These are phyloP conservation scores for Coriaria nepalensis DNA, from an alignment of 306 rosid species.

Conservation along the genomic window DNA sequence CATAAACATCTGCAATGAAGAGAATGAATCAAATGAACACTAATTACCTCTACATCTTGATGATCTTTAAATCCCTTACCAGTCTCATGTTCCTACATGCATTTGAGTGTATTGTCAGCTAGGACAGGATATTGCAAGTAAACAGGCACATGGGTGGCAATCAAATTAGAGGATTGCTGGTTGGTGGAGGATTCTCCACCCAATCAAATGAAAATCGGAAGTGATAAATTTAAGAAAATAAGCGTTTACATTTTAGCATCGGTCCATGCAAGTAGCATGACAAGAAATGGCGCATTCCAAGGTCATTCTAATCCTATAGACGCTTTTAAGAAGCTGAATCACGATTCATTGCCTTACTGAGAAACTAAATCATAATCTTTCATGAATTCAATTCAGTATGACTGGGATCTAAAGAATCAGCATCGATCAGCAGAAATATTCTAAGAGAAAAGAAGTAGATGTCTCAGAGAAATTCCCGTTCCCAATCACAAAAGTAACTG, in stretches of 20 bases:
- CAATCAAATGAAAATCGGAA: too few relatives aligned
- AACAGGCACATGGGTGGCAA: too few relatives aligned
- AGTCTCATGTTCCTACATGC: conserved; percentile 36
- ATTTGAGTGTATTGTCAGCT: conserved; percentile 16
- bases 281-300: too few relatives aligned
- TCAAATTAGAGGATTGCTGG: too few relatives aligned
- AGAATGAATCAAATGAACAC: conserved; percentile 5
- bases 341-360: not conserved
- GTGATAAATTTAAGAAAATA: too few relatives aligned
- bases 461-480: not conserved
- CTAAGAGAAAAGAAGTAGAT: conserved; percentile 3
- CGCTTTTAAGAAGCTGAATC: not conserved
- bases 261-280: too few relatives aligned
- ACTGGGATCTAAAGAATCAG: conserved; percentile 18
- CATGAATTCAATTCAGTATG: not conserved
- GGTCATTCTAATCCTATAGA: too few relatives aligned
- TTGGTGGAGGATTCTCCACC: too few relatives aligned
- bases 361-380: not conserved
- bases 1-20: conserved; percentile 8
- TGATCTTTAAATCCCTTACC: conserved; percentile 19
- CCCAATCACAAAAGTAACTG: conserved; percentile 1
- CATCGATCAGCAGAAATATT: conserved; percentile 14
- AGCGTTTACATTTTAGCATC: too few relatives aligned
- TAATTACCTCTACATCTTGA: conserved; percentile 56
- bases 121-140: conserved; percentile 3